Evolutionary conservation across 257 asterid genomes (phyloP), one percentile per base, ranked within the genome.

Genomic region (Cinchona pubescens): DNA sequence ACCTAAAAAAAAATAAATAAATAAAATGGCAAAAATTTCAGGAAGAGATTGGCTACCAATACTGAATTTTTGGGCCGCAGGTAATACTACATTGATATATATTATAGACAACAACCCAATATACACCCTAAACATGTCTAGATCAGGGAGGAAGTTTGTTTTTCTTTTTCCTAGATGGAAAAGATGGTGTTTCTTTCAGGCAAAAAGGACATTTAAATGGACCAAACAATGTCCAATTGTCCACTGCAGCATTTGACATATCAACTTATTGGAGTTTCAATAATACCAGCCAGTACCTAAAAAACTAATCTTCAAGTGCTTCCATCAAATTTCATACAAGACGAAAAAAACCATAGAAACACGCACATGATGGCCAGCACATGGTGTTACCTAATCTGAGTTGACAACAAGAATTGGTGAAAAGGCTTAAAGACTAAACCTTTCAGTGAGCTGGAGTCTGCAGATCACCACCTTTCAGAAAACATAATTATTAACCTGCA

Each of bases 1-100:
- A 95, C 94, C 99, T 95, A 88, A 27, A 78, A 80, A n/a, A 35
- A 66, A 76, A 53, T 55, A 14, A 37, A 74, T 73, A 25, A 7
- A n/a, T n/a, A n/a, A n/a, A n/a, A 6, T 23, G 66, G 59, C 13
- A n/a, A 60, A 5, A 23, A 72, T 72, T 67, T 10, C 4, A 3
- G 59, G 56, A 21, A 70, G 72, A 49, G 51, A 75, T 49, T 19
- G 48, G 10, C 49, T 15, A 29, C 25, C 18, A 29, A 19, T 25
- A 37, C 16, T n/a, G 18, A 49, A 25, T 71, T 55, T 53, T 11
- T 19, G 38, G 37, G n/a, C 37, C 23, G n/a, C 19, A 73, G 37
- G 13, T 21, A 25, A 12, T 29, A 27, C 32, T 27, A 5, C 48
- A 69, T 48, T 29, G 29, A 46, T 10, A 25, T n/a, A n/a, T n/a